Evolutionary conservation across 1,139 yeast genomes (phyloP), one percentile per base, ranked within the genome.

Genomic region (Arxiozyma telluris): DNA sequence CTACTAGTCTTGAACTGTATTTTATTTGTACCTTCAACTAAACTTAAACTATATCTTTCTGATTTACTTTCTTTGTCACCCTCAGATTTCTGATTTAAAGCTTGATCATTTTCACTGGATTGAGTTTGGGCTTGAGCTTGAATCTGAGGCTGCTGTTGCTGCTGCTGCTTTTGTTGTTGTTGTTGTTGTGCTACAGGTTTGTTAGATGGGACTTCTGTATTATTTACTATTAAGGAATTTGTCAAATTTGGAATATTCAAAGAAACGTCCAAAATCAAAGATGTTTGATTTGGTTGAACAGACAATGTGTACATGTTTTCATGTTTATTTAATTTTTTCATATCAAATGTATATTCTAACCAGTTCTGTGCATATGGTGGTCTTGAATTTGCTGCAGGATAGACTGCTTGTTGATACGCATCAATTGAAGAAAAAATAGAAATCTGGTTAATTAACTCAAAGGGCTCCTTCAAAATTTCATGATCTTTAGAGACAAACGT

Each of bases 311-410:
- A 67, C 59, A 59, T 61, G 50, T 66, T 66, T 51, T 62, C 65
- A 50, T 62, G 61, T 47, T 64, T 63, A 27, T 58, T 64, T 50
- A 64, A 46, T 11, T 61, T 57, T 20, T 56, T 50, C 21, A 67
- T 67, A 25, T 58, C 56, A 49, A 67, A 66, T 17, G 59, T 58
- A 54, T 55, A 67, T 49, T 67, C 67, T 6, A 66, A 57, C 69
- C 68, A 67, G 38, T 61, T 59, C 50, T 64, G 69, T 34, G 57
- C 57, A 34, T 61, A 56, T 8, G 68, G 57, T 20, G 69, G 70
- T 50, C 63, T 62, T 21, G 66, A 54, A 21, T 67, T 68, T 41
- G 62, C 58, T 42, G 61, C 51, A 27, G 70, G 70, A 25, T 62
- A 61, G 11, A 64, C 59, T 11, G 67, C 61, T 48, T 65, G 67